Percentiles rank a stretch among this genome's conserved stretches.
phyloP scores from a whole-genome alignment of 2,329 filamentous ascomycete genomes.

The Aspergillus sojae region DNA sequence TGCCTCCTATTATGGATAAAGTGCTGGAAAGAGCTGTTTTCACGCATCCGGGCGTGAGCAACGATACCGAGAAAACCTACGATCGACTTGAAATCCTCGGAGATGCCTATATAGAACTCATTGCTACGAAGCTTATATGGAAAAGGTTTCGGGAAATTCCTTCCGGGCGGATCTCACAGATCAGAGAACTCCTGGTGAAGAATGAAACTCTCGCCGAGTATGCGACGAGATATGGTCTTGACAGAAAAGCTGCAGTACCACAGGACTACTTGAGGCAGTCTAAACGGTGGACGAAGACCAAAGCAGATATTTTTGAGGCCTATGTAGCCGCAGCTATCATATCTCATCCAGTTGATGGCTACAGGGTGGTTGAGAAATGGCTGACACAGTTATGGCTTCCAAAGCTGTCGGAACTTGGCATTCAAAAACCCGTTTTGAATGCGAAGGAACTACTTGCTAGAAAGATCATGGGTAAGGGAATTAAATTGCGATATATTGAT shows the following conservation, averaged over 20 bases:
- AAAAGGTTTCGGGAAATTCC: slow-evolving; percentile 67
- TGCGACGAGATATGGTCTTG: slow-evolving; percentile 70
- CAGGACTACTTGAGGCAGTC: slow-evolving; percentile 45
- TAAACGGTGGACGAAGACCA: slow-evolving; percentile 69
- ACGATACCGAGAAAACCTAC: slow-evolving; percentile 55
- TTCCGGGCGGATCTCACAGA: slow-evolving; percentile 71
- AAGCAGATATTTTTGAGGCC: slow-evolving; percentile 87
- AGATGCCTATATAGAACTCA: slow-evolving; percentile 80
- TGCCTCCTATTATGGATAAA: slow-evolving; percentile 64
- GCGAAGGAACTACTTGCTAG: slow-evolving; percentile 59
- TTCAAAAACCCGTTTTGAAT: slow-evolving; percentile 34
- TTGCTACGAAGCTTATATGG: slow-evolving; percentile 75
- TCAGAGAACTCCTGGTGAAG: slow-evolving; percentile 77
- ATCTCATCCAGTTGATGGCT: slow-evolving; percentile 66
- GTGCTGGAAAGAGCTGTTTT: slow-evolving; percentile 66
- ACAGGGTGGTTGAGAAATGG: slow-evolving; percentile 67
- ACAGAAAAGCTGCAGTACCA: slow-evolving; percentile 64
- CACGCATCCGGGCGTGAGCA: slow-evolving; percentile 61
- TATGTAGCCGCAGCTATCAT: slow-evolving; percentile 80
- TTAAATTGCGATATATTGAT: slow-evolving; percentile 63
- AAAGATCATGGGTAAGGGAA: slow-evolving; percentile 58
- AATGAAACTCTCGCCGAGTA: slow-evolving; percentile 77
- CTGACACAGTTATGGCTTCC: slow-evolving; percentile 73
- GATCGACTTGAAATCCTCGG: slow-evolving; percentile 87
- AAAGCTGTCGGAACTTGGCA: slow-evolving; percentile 52